phyloP scores from a whole-genome alignment of 805 yeast species.

The Teunomyces lycoperdinae region DNA sequence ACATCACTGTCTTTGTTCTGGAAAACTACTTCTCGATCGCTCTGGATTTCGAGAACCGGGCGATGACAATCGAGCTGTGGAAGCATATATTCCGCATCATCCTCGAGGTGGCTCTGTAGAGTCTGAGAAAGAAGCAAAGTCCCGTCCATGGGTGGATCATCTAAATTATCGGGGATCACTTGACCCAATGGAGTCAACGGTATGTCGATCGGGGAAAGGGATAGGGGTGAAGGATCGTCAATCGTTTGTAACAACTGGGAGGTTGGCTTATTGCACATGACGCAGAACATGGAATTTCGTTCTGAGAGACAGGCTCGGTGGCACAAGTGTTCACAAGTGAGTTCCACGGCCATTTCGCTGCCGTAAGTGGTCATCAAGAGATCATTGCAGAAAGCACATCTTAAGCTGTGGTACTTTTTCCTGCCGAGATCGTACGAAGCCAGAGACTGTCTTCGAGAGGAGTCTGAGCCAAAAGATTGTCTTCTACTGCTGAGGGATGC shows the following conservation, averaged over 20 bases:
- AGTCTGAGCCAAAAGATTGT: background rate
- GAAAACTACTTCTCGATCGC: background rate
- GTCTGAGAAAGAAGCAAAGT: background rate
- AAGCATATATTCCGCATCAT: background rate
- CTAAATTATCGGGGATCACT: constrained; percentile 12
- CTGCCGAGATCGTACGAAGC: background rate
- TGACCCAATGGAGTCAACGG: constrained; percentile 14
- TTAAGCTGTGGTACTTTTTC: background rate
- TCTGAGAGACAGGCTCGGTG: constrained; percentile 22
- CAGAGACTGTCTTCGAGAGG: constrained; percentile 1
- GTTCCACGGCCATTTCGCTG: constrained; percentile 16
- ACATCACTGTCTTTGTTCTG: constrained; percentile 6
- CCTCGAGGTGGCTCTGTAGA: background rate
- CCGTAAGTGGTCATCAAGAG: constrained; percentile 11
- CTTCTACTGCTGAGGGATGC: constrained; percentile 6
- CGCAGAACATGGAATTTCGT: background rate
- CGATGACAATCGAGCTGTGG: background rate
- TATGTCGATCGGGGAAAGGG: background rate
- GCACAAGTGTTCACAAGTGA: constrained; percentile 24
- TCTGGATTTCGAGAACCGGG: background rate
- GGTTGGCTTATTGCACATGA: background rate
- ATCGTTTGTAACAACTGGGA: background rate
- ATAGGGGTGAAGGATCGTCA: background rate
- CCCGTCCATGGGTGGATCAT: constrained; percentile 6
- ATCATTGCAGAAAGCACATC: constrained; percentile 20